Conservation (phyloP, 1,284 basidiomycete genomes). For the Microbotryum lychnidis-dioicae region DNA sequence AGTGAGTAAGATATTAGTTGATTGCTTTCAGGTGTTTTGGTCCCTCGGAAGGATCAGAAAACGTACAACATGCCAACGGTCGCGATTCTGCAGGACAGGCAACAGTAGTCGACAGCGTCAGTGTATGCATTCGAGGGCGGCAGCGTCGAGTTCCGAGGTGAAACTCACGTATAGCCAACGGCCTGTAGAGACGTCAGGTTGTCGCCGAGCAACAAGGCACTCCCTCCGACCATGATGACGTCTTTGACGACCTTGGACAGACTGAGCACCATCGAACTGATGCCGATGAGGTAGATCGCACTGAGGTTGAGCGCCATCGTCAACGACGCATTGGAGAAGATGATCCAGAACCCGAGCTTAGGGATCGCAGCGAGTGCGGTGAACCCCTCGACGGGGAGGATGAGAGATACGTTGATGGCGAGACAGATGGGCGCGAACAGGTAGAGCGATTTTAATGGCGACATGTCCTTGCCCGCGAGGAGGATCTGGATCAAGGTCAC, state of each 20-base stretch:
- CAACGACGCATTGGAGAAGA: conserved; percentile 22
- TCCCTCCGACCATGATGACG: conserved; percentile 22
- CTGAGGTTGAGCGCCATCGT: conserved; percentile 30
- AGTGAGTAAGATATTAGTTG: too few relatives aligned
- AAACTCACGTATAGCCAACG: conserved; percentile 11
- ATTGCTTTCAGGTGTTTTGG: too few relatives aligned
- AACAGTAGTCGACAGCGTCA: too few relatives aligned
- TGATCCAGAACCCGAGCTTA: conserved; percentile 13
- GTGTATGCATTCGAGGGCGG: background rate
- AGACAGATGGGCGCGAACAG: conserved; percentile 27
- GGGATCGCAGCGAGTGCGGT: conserved; percentile 18
- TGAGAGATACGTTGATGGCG: conserved; percentile 18
- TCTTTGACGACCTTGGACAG: conserved; percentile 32
- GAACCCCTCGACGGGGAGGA: conserved; percentile 30
- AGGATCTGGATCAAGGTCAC: conserved; percentile 34
- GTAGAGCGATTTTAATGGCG: conserved; percentile 27
- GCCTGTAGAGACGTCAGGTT: conserved; percentile 11
- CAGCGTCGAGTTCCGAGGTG: background rate
- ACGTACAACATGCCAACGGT: too few relatives aligned
- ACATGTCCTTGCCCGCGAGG: conserved; percentile 26
- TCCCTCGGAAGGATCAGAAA: too few relatives aligned
- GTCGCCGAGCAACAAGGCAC: conserved; percentile 23
- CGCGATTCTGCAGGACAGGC: too few relatives aligned
- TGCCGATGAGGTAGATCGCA: conserved; percentile 27
- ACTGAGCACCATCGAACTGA: conserved; percentile 22